These are phyloP conservation scores for Sporisorium iseilematis-ciliati DNA, from an alignment of 1,284 basidiomycete species.

Conservation along the genomic window DNA sequence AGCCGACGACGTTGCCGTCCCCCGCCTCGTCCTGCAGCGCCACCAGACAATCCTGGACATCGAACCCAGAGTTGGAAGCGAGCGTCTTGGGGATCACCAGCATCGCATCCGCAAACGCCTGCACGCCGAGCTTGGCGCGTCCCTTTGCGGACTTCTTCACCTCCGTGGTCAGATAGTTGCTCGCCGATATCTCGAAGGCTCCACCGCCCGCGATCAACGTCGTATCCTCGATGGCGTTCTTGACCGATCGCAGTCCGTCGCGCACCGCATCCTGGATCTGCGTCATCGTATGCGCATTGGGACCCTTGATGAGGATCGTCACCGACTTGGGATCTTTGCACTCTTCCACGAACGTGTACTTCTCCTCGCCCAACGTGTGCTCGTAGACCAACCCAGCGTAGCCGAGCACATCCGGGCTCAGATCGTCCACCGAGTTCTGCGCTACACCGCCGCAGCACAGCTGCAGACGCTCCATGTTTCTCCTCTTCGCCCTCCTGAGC, in stretches of 20 bases:
- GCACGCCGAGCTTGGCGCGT: constrained; percentile 95
- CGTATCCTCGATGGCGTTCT: constrained; percentile 95
- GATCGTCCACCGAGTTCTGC: constrained; percentile 97
- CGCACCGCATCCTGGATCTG: constrained; percentile 97
- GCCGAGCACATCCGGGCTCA: constrained; percentile 89
- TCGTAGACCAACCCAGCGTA: constrained; percentile 99
- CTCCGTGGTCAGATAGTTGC: constrained; percentile 80
- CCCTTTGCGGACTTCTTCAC: constrained; percentile 90
- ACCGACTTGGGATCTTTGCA: constrained; percentile 96
- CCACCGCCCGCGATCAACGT: constrained; percentile 92
- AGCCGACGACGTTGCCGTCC: constrained; percentile 80
- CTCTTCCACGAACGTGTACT: constrained; percentile 97
- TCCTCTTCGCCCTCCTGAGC: constrained; percentile 91
- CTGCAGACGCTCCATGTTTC: constrained; percentile 72
- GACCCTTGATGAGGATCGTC: constrained; percentile 87
- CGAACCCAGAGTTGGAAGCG: constrained; percentile 94
- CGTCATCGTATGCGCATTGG: constrained; percentile 93
- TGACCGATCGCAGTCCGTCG: constrained; percentile 94
- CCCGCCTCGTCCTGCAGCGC: constrained; percentile 92
- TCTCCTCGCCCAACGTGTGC: constrained; percentile 98
- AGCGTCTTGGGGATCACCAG: constrained; percentile 91
- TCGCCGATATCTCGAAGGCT: constrained; percentile 96
- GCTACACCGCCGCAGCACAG: constrained; percentile 93
- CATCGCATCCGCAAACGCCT: constrained; percentile 95
- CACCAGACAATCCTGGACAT: constrained; percentile 95